Base-by-base conservation (phyloP, 2,329 filamentous ascomycete genomes). In the Sordariomycetes sp. region DNA sequence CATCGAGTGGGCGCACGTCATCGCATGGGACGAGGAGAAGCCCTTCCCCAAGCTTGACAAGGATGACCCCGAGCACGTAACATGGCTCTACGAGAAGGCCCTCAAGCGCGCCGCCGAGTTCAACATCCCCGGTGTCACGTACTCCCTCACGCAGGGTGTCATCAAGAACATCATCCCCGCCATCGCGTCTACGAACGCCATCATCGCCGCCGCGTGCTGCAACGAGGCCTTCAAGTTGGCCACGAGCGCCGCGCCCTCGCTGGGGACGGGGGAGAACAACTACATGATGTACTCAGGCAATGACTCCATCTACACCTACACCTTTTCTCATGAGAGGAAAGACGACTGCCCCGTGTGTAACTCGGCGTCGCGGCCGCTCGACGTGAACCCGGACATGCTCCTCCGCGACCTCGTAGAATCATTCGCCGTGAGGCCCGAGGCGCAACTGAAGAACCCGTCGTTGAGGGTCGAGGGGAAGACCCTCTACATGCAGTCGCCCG, bases 221-320 rank as follows among this genome's bases (percentile, higher is more conserved):
- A 97, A 96, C 62, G 94, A 99, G 71, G 92, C 91, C 1, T 84
- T 97, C 73, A 99, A 99, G 73, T 89, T 99, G 61, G 88, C 87
- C 50, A 95, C 89, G 15, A 83, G 79, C 54, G 82, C 86, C 42
- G 94, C 92, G 35, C 90, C 92, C 0, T 86, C 84, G 61, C 77
- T 99, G 17, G 88, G 87, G 13, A 77, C 82, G 61, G 84, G 86
- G 52, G 86, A 86, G 28, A 32, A 32, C 58, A 95, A 96, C 69
- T 99, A 99, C 74, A 97, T 97, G 91, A 96, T 96, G 89, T 99
- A 99, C 70, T 96, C 90, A 13, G 94, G 95, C 53, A 91, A 97
- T 66, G 92, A 95, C 66, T 82, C 87, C 62, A 87, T 99, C 62
- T 99, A 99, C 74, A 99, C 94, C 0, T 96, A 96, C 71, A 99